Evolutionary conservation across 2,329 filamentous ascomycete species (phyloP).

Genomic region (Alternaria sp.): DNA sequence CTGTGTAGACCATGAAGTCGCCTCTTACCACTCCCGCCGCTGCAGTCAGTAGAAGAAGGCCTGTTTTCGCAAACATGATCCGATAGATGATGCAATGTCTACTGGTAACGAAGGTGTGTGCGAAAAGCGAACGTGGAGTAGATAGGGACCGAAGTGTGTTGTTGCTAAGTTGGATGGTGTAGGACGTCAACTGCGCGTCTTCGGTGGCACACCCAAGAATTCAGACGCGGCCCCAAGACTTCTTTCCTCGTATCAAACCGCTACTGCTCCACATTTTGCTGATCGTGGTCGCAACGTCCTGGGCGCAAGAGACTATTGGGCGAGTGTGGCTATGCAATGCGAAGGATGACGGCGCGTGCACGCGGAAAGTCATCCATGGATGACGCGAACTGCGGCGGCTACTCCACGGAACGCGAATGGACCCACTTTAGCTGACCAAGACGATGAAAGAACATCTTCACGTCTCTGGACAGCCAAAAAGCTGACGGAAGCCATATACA

Average conservation of each 20-base stretch:
- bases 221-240: slow-evolving; percentile 9
- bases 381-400: neutral
- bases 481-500: neutral
- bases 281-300: slow-evolving; percentile 6
- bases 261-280: slow-evolving; percentile 17
- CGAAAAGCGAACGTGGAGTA: neutral
- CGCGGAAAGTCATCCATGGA: neutral
- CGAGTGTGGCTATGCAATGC: slow-evolving; percentile 1
- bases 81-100: neutral
- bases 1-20: slow-evolving; percentile 43
- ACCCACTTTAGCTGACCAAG: neutral
- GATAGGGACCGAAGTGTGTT: neutral
- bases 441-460: neutral
- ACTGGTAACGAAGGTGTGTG: neutral
- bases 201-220: slow-evolving; percentile 2
- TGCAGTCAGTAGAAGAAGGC: slow-evolving; percentile 21
- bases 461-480: neutral
- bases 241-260: slow-evolving; percentile 16
- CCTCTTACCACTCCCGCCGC: slow-evolving; percentile 21
- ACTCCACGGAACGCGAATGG: neutral
- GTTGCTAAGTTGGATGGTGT: neutral
- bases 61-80: slow-evolving; percentile 19
- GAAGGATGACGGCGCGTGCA: neutral
- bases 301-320: too few species aligned
- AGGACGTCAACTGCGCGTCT: neutral